Evolutionary conservation across 75 land plant genomes (phyloP).

Genomic region (Pinus tabuliformis): DNA sequence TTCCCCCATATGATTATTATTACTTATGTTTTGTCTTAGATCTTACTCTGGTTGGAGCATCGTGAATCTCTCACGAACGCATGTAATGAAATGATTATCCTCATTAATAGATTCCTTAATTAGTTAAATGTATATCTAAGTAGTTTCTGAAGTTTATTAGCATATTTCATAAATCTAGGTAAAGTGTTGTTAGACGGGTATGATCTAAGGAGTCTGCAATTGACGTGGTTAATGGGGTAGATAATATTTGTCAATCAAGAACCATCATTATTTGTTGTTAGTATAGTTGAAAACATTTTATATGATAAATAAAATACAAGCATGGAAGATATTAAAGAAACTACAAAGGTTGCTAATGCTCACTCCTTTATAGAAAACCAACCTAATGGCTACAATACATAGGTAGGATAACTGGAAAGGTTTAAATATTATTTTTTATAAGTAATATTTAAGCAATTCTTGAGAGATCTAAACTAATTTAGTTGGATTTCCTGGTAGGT

Average conservation of each 20-base stretch:
- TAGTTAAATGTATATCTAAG: not conserved
- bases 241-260: conserved; percentile 77
- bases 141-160: not conserved
- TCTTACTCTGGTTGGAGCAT: not conserved
- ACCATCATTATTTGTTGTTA: conserved; percentile 68
- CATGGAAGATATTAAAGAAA: conserved; percentile 40
- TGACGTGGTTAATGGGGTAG: conserved; percentile 66
- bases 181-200: conserved; percentile 60
- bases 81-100: not conserved
- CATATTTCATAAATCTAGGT: conserved; percentile 28
- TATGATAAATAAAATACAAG: conserved; percentile 61
- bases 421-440: not conserved
- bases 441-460: not conserved
- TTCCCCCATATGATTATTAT: not conserved
- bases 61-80: not conserved
- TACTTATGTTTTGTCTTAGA: not conserved
- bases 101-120: not conserved
- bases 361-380: conserved; percentile 47
- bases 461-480: not conserved
- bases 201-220: conserved; percentile 43
- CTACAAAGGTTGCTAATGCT: conserved; percentile 67
- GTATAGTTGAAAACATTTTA: conserved; percentile 53
- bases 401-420: conserved; percentile 22
- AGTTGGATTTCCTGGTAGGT: conserved; percentile 30
- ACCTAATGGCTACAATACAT: conserved; percentile 59